Percentiles rank a stretch among this genome's conserved stretches.
Evolutionary conservation across 1,284 basidiomycete genomes (phyloP).

Genomic region (Tylopilus orsonianus): DNA sequence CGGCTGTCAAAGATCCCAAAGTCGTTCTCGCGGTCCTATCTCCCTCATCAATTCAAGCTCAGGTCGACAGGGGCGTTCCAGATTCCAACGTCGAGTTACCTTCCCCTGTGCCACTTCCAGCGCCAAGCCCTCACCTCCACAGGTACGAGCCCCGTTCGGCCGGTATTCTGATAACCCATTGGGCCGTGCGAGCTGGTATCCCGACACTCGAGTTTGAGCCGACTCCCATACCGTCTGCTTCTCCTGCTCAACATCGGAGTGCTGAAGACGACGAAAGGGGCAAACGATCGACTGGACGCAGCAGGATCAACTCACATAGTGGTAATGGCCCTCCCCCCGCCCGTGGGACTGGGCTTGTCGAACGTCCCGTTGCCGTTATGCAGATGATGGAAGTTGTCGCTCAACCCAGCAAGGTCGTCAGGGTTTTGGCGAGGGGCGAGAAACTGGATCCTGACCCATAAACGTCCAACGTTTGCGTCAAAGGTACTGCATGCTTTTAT

Average conservation of each 20-base stretch:
- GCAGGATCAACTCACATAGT: slow-evolving; percentile 31
- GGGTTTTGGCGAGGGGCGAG: slow-evolving; percentile 77
- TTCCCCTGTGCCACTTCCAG: slow-evolving; percentile 65
- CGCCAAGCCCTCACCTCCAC: slow-evolving; percentile 52
- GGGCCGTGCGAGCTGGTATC: slow-evolving; percentile 65
- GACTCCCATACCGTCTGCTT: slow-evolving; percentile 27
- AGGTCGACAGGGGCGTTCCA: slow-evolving; percentile 32
- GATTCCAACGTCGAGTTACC: slow-evolving; percentile 37
- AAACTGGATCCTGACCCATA: slow-evolving; percentile 57
- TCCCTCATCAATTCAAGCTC: slow-evolving; percentile 37
- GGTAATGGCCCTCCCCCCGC: slow-evolving; percentile 15
- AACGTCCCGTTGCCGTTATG: slow-evolving; percentile 68
- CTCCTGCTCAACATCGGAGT: slow-evolving; percentile 24
- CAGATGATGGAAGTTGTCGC: slow-evolving; percentile 74
- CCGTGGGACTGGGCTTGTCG: slow-evolving; percentile 49
- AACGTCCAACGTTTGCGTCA: slow-evolving; percentile 1
- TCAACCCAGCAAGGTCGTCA: slow-evolving; percentile 68
- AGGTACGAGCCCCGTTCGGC: slow-evolving; percentile 64
- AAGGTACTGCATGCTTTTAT: slow-evolving; percentile 15
- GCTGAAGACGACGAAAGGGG: slow-evolving; percentile 36
- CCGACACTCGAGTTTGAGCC: slow-evolving; percentile 54
- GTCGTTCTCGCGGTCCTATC: slow-evolving; percentile 61
- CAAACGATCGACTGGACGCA: slow-evolving; percentile 32
- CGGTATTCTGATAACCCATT: slow-evolving; percentile 60
- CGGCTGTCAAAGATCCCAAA: slow-evolving; percentile 35